Evolutionary conservation across 768 basidiomycete species (phyloP).

Genomic region (Podaxis pistillaris): DNA sequence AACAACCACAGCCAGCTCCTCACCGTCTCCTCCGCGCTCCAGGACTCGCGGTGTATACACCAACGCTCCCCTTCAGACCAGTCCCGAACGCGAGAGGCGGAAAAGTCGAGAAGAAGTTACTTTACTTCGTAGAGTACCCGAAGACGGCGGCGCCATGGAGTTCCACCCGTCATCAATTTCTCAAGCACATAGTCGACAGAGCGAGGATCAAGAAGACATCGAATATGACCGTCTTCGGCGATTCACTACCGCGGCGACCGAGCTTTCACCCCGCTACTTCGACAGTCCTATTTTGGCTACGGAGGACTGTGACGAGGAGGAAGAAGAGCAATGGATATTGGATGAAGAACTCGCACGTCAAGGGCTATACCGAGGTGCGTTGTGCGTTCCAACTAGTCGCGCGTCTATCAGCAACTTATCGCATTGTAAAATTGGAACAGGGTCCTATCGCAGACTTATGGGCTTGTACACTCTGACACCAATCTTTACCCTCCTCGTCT

Average conservation of each 20-base stretch:
- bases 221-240: background rate
- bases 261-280: slow-evolving; percentile 10
- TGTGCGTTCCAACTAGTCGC: background rate
- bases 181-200: background rate
- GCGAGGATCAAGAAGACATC: background rate
- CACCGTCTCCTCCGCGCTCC: background rate
- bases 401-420: slow-evolving; percentile 13
- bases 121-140: slow-evolving; percentile 34
- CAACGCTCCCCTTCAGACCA: background rate
- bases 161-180: slow-evolving; percentile 7
- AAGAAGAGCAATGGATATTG: slow-evolving; percentile 33
- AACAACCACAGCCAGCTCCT: background rate
- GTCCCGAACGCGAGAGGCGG: slow-evolving; percentile 14
- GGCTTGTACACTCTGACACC: slow-evolving; percentile 63
- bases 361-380: slow-evolving; percentile 30
- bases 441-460: slow-evolving; percentile 58
- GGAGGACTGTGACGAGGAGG: slow-evolving; percentile 30
- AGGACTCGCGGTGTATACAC: background rate
- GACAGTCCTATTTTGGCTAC: slow-evolving; percentile 20
- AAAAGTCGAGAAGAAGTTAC: slow-evolving; percentile 19
- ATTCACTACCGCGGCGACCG: background rate
- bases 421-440: slow-evolving; percentile 31
- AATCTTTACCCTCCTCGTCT: slow-evolving; percentile 45
- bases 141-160: slow-evolving; percentile 29
- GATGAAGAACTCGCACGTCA: slow-evolving; percentile 31